Percentiles rank a stretch among this genome's conserved stretches.
Conservation (phyloP, 169 alveolate species). For the Cyclospora cayetanensis region DNA sequence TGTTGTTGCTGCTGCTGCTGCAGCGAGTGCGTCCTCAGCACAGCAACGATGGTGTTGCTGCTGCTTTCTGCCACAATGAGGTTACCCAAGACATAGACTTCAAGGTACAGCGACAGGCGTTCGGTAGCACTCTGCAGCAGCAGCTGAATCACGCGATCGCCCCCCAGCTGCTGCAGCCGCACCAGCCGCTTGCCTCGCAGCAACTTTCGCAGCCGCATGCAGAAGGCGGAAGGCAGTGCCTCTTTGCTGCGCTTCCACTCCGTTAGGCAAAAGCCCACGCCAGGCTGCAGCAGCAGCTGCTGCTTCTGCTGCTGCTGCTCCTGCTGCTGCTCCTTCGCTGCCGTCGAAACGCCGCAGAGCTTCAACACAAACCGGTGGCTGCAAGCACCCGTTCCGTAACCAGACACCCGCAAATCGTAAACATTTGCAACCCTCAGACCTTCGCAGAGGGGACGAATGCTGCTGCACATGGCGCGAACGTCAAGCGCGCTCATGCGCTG, state of each 20-base stretch:
- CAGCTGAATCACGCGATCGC: constrained; percentile 73
- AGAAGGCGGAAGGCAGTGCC: constrained; percentile 77
- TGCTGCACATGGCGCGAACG: constrained; percentile 76
- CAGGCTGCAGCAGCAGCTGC: constrained; percentile 75
- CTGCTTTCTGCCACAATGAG: constrained; percentile 74
- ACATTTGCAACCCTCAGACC: constrained; percentile 76
- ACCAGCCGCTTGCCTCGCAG: constrained; percentile 72
- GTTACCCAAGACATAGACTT: constrained; percentile 76
- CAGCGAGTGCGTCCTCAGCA: constrained; percentile 45
- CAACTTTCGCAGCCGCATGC: constrained; percentile 75
- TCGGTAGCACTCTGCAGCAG: constrained; percentile 59
- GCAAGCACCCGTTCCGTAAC: constrained; percentile 33
- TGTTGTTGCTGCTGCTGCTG: not conserved
- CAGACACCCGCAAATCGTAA: constrained; percentile 71
- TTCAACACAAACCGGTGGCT: constrained; percentile 65
- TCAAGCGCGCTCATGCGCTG: constrained; percentile 77
- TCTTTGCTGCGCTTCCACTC: constrained; percentile 74
- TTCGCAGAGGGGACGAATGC: constrained; percentile 53
- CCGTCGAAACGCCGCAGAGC: constrained; percentile 33
- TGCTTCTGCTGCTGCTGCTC: constrained; percentile 30
- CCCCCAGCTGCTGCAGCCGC: constrained; percentile 73
- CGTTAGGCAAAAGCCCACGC: constrained; percentile 75
- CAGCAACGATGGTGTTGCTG: constrained; percentile 24
- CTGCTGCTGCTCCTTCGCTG: not conserved
- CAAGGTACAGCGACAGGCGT: constrained; percentile 69